Conservation (phyloP, 805 yeast genomes). For the Ogataea populi-albae region DNA sequence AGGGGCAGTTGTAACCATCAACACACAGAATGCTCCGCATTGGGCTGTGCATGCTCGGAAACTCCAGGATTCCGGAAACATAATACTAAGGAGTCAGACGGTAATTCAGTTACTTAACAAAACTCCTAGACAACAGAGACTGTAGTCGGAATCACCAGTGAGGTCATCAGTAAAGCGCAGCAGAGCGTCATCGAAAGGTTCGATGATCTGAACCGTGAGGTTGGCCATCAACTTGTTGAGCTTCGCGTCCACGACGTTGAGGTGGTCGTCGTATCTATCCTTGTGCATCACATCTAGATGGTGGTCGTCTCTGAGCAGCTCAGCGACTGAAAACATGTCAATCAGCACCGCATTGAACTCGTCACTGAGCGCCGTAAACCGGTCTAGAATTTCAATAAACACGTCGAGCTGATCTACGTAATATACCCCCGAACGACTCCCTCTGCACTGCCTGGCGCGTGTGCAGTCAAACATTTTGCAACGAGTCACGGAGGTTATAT, state of each 20-base stretch:
- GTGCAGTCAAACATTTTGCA: conserved; percentile 36
- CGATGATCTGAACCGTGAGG: conserved; percentile 38
- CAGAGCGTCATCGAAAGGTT: conserved; percentile 42
- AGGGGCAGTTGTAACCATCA: conserved; percentile 4
- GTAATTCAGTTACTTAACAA: conserved; percentile 18
- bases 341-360: conserved; percentile 37
- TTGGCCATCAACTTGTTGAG: conserved; percentile 39
- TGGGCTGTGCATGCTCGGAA: too few relatives aligned
- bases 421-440: conserved; percentile 36
- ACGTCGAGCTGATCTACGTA: conserved; percentile 42
- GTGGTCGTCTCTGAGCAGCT: conserved; percentile 18
- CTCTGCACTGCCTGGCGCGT: conserved; percentile 25
- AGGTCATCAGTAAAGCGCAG: conserved; percentile 49
- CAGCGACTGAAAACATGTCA: conserved; percentile 33
- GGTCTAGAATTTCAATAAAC: conserved; percentile 35
- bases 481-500: conserved; percentile 36
- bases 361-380: conserved; percentile 37
- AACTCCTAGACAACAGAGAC: conserved; percentile 46
- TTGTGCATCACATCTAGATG: conserved; percentile 24
- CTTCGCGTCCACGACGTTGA: conserved; percentile 19
- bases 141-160: conserved; percentile 47
- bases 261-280: conserved; percentile 22
- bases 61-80: too few relatives aligned
- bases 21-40: too few relatives aligned
- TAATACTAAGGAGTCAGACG: too few relatives aligned